Evolutionary conservation across 83 land plant species (phyloP).

Genomic region (Diphasiastrum complanatum): DNA sequence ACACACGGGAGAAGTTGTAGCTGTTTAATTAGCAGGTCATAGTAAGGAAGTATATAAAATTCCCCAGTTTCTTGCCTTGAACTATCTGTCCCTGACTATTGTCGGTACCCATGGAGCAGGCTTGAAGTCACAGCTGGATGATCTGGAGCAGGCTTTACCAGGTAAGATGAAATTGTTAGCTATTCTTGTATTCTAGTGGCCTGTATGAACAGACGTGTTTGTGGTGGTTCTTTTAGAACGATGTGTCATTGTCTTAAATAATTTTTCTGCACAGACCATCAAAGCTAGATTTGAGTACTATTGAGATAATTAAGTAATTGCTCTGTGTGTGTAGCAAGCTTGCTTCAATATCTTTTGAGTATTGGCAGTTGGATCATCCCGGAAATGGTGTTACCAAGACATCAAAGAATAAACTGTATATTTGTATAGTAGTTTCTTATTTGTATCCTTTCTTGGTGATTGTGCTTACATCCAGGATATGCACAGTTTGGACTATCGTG

Average conservation of each 20-base stretch:
- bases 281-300: no score
- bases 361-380: neutral
- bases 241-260: neutral
- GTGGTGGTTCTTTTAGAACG: neutral
- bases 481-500: conserved; percentile 84
- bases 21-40: no score
- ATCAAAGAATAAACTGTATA: neutral
- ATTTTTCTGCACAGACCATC: no score
- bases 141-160: conserved; percentile 20
- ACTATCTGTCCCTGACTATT: neutral
- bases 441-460: neutral
- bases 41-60: no score
- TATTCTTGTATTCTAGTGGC: neutral
- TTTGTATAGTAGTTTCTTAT: neutral
- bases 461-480: conserved; percentile 38
- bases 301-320: neutral
- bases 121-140: conserved; percentile 23
- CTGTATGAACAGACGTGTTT: neutral
- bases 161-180: neutral
- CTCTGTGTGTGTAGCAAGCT: neutral
- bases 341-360: neutral
- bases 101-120: conserved; percentile 8
- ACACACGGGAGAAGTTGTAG: no score
- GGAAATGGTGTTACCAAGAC: neutral
- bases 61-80: no score